Evolutionary conservation across 805 yeast species (phyloP), one percentile per base, ranked within the genome.

Genomic region (Ascoidea rubescens): DNA sequence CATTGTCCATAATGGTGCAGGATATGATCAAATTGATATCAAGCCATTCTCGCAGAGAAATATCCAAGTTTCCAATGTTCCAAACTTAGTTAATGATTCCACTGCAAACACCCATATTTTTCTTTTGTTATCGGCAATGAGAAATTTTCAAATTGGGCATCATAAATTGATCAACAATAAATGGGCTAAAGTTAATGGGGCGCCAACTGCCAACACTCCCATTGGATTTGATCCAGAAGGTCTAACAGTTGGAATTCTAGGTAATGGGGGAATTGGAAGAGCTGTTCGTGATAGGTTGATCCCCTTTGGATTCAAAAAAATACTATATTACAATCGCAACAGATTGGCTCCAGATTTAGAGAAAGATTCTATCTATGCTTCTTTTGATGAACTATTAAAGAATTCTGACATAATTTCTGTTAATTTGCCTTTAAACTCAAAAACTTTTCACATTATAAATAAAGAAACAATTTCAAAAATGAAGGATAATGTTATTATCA

Each of bases 251-350:
- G 96, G 96, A 49, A 80, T 88, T 52, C 70, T 84, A 51, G 96
- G 96, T 14, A 74, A 88, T 78, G 96, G 96, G 42, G 95, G 95
- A 43, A 87, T 88, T 67, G 96, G 96, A 48, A 78, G 89, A 54
- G 85, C 87, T 33, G 80, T 88, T 51, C 74, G 87, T 51, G 78
- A 80, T 57, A 75, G 91, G 59, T 72, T 86, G 56, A 67, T 68
- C 57, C 90, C 91, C 6, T 87, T 88, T 66, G 95, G 93, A 2
- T 86, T 87, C 66, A 68, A 66, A 42, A 80, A 78, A 59, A 77
- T 84, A 57, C 65, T 83, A 45, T 88, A 88, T 67, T 75, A 87
- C 67, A 88, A 87, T 70, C 77, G 96, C 59, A 67, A 66, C 50
- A 69, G 72, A 62, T 69, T 88, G 56, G 52, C 73, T 5, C 68